Evolutionary conservation across 176 grass and related monocot genomes (phyloP), one percentile per base, ranked within the genome.

Genomic region (Puya raimondii): DNA sequence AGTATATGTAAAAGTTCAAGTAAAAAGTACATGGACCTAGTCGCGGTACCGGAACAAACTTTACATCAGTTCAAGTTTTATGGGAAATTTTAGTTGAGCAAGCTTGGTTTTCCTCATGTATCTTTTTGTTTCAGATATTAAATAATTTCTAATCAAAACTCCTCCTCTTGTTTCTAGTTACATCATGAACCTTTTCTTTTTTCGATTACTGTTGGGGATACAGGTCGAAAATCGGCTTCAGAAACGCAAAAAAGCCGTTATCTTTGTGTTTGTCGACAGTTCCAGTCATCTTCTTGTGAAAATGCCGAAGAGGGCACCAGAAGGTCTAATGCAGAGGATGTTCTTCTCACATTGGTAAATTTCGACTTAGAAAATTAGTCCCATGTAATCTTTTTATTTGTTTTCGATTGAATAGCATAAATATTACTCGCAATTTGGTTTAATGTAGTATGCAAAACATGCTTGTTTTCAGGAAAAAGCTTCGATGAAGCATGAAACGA

Each of bases 401-500:
- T 63, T 73, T 21, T 17, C 20, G 5, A 20, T 16, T 14, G 25
- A 22, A 47, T 57, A 54, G 12, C 8, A 23, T 20, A 73, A 9
- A 48, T 63, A 56, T 70, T 33, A 5, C 6, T 51, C 64, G 50
- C 3, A 0, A 61, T 47, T 16, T 51, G 13, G 2, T 58, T 10
- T 12, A 10, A 47, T 67, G 14, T 50, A 12, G 26, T 8, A 49
- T 74, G 21, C 51, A 3, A 29, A 47, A 71, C 42, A 12, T 64
- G 51, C 76, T 33, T 78, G 50, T 75, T 11, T 82, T 53, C 83
- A 86, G 89, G 81, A 54, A 50, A 67, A 84, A 59, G 18, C 73
- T 79, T 18, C 78, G 57, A 75, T 42, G 73, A 91, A 81, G 18
- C 69, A 79, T 72, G 86, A 87, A 78, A 76, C 67, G 47, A 84